Conservation (phyloP, 176 grass and related monocot species). For the Phyllostachys edulis region DNA sequence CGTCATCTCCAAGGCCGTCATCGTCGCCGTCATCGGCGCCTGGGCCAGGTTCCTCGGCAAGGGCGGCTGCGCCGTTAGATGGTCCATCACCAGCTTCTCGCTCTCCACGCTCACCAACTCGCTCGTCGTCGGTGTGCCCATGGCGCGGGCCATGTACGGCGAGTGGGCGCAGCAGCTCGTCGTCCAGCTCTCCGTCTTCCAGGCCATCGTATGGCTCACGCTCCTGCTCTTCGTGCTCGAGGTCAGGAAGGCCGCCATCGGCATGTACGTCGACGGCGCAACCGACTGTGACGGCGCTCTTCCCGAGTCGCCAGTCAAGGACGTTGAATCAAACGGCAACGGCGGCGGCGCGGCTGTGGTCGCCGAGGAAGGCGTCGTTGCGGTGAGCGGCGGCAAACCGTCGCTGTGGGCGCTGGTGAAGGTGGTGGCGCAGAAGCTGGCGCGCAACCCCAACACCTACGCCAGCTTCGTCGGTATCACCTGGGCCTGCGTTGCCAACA, state of each 20-base stretch:
- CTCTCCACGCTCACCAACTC: slow-evolving; percentile 79
- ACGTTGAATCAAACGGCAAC: slow-evolving; percentile 14
- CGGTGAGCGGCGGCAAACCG: slow-evolving; percentile 37
- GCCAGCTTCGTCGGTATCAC: slow-evolving; percentile 80
- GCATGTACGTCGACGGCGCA: slow-evolving; percentile 34
- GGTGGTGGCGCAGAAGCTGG: slow-evolving; percentile 79
- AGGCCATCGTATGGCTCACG: slow-evolving; percentile 72
- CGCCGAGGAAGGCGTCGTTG: neutral
- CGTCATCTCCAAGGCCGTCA: slow-evolving; percentile 71
- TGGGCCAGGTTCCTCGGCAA: slow-evolving; percentile 62
- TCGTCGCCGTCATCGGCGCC: slow-evolving; percentile 49
- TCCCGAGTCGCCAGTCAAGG: slow-evolving; percentile 8
- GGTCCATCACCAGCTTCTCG: slow-evolving; percentile 82
- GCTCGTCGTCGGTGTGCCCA: slow-evolving; percentile 84
- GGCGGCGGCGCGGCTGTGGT: neutral
- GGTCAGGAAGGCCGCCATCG: slow-evolving; percentile 63
- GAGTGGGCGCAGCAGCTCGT: slow-evolving; percentile 92
- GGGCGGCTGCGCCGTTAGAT: slow-evolving; percentile 45
- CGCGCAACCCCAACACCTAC: slow-evolving; percentile 76
- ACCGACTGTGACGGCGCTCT: neutral
- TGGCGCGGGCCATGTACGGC: slow-evolving; percentile 84
- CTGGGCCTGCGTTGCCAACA: slow-evolving; percentile 71
- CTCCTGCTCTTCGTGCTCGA: slow-evolving; percentile 86
- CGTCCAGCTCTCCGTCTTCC: slow-evolving; percentile 89
- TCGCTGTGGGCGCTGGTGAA: slow-evolving; percentile 67